Evolutionary conservation across 108 stramenopile genomes (phyloP).

Genomic region (Nitzschia sp.): DNA sequence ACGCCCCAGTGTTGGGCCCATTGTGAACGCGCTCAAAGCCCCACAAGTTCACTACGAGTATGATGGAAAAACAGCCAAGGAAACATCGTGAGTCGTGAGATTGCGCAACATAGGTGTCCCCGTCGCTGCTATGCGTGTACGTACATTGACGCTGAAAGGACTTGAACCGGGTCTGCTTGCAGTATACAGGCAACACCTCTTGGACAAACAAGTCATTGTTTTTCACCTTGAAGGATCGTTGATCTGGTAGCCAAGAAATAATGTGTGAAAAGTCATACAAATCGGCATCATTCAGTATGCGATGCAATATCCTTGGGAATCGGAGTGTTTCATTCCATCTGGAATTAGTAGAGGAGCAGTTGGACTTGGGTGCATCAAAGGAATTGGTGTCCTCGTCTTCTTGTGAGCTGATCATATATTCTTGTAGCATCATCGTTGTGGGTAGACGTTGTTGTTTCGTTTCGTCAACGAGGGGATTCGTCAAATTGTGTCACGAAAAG

Average conservation of each 20-base stretch:
- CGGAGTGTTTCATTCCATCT: slow-evolving; percentile 1
- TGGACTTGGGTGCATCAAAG: no score
- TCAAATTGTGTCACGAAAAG: no score
- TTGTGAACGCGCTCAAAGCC: slow-evolving; percentile 11
- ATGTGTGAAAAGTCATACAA: slow-evolving; percentile 23
- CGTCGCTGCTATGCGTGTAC: background rate
- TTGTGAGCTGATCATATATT: no score
- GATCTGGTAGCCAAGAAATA: slow-evolving; percentile 37
- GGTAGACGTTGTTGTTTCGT: no score
- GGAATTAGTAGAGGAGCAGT: no score
- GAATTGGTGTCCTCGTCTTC: no score
- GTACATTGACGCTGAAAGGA: slow-evolving; percentile 57
- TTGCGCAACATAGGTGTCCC: no score
- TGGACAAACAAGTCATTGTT: slow-evolving; percentile 24
- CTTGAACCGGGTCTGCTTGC: slow-evolving; percentile 46
- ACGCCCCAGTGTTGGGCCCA: slow-evolving; percentile 9
- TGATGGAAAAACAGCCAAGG: no score
- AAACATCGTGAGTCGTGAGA: no score
- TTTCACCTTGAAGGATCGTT: slow-evolving; percentile 33
- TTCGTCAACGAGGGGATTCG: no score
- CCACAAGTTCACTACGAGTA: slow-evolving; percentile 19
- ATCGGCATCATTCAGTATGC: slow-evolving; percentile 41
- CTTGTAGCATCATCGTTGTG: no score
- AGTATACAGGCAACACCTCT: slow-evolving; percentile 32
- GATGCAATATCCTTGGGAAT: slow-evolving; percentile 29